Percentiles rank a stretch among this genome's conserved stretches.
phyloP scores from a whole-genome alignment of 495 filamentous ascomycete species.

The Podospora tetraspora region DNA sequence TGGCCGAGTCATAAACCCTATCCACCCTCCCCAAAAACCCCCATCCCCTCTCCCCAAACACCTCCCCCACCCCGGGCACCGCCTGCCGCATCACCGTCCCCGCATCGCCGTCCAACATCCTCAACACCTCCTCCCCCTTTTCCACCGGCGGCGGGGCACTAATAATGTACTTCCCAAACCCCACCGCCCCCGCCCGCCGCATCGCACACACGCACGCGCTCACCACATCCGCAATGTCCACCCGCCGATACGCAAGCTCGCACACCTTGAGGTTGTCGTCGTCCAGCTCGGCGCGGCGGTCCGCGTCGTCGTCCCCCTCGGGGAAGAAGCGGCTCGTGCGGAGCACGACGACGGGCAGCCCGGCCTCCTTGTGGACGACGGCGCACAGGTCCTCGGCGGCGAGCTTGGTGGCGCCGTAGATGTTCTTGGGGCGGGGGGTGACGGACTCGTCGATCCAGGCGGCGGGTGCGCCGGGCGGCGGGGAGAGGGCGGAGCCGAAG shows the following conservation, averaged over 20 bases:
- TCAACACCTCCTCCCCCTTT: conserved; percentile 5
- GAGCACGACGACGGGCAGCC: conserved; percentile 19
- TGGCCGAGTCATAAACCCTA: conserved; percentile 28
- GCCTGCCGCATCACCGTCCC: conserved; percentile 1
- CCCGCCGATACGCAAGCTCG: conserved; percentile 28
- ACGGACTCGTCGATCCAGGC: conserved; percentile 28
- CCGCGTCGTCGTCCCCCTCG: conserved; percentile 28
- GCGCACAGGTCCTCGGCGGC: conserved; percentile 28
- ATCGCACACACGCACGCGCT: conserved; percentile 23
- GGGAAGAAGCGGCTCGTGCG: conserved; percentile 31
- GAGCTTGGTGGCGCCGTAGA: conserved; percentile 30
- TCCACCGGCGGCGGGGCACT: conserved; percentile 22
- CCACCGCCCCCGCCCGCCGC: conserved; percentile 6
- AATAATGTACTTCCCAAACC: conserved; percentile 24
- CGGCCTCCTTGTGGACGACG: conserved; percentile 12
- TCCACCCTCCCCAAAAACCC: conserved; percentile 22
- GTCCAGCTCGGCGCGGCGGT: conserved; percentile 7
- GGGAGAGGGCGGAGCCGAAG: conserved; percentile 25
- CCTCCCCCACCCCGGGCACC: conserved; percentile 5
- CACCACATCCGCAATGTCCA: conserved; percentile 28
- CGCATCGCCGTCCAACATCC: conserved; percentile 13
- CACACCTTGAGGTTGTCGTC: conserved; percentile 32
- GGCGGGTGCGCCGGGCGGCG: conserved; percentile 14
- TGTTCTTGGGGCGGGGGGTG: conserved; percentile 23
- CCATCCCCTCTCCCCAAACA: conserved; percentile 26